These are phyloP conservation scores for Candida alai DNA, from an alignment of 805 yeast species.

Conservation along the genomic window DNA sequence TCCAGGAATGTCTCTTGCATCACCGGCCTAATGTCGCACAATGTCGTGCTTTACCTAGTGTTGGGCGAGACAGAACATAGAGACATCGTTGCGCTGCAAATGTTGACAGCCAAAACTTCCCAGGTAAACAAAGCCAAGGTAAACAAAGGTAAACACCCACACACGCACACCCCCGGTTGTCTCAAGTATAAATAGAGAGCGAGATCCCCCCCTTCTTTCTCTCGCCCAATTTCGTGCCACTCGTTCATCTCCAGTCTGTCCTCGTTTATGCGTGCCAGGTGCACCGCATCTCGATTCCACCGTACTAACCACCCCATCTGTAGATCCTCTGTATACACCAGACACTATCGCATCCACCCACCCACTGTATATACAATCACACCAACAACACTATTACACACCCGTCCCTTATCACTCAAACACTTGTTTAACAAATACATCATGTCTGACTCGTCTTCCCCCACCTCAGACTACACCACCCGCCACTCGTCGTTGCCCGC, in stretches of 20 bases:
- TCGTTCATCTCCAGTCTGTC: not conserved
- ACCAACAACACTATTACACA: not conserved
- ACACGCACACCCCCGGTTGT: too few relatives aligned
- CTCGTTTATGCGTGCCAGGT: slow-evolving; percentile 4
- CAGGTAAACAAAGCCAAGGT: too few relatives aligned
- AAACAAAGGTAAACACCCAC: too few relatives aligned
- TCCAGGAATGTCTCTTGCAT: too few relatives aligned
- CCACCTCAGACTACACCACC: slow-evolving; percentile 17
- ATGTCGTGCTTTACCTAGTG: too few relatives aligned
- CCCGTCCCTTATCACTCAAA: slow-evolving; percentile 1
- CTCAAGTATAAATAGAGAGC: too few relatives aligned
- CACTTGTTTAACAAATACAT: slow-evolving; percentile 2
- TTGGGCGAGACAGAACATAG: too few relatives aligned
- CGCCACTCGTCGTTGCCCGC: slow-evolving; percentile 48
- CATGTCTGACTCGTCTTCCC: slow-evolving; percentile 6
- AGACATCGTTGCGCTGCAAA: too few relatives aligned
- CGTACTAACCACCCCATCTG: slow-evolving; percentile 5
- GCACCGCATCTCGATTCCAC: slow-evolving; percentile 1
- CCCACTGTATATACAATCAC: slow-evolving; percentile 6
- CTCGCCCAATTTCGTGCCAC: too few relatives aligned
- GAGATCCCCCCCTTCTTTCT: too few relatives aligned
- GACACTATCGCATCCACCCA: not conserved
- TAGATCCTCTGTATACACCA: slow-evolving; percentile 3
- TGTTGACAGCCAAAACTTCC: too few relatives aligned
- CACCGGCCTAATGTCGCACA: too few relatives aligned